Percentiles rank a stretch among this genome's conserved stretches.
These are phyloP conservation scores for Quercus dentata DNA, from an alignment of 306 rosid species.

Conservation along the genomic window DNA sequence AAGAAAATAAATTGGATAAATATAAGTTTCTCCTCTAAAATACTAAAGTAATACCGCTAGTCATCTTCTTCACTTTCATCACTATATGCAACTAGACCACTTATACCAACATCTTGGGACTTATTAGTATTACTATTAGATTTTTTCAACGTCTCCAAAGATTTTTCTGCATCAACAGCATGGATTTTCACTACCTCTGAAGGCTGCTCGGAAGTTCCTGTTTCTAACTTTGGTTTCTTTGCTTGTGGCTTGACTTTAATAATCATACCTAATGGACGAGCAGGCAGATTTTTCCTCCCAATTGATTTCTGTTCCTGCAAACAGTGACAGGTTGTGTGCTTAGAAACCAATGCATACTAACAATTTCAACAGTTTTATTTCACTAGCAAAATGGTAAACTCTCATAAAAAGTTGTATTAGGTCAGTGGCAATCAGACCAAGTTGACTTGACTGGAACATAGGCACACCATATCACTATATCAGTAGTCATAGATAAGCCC, in stretches of 20 bases:
- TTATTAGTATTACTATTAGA: constrained; percentile 28
- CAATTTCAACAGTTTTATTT: neutral
- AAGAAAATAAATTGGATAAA: neutral
- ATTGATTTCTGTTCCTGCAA: constrained; percentile 61
- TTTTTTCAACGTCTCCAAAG: constrained; percentile 24
- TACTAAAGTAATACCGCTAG: constrained; percentile 20
- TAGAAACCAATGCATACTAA: constrained; percentile 5
- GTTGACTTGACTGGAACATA: neutral
- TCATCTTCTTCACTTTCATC: constrained; percentile 78
- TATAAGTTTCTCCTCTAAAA: neutral
- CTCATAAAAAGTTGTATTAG: neutral
- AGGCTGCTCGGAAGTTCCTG: constrained; percentile 31
- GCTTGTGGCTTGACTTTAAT: constrained; percentile 77
- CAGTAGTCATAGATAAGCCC: too few species aligned
- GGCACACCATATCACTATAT: too few species aligned
- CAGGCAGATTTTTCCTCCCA: constrained; percentile 49
- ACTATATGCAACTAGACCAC: constrained; percentile 77
- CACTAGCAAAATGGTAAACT: neutral
- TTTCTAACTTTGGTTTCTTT: constrained; percentile 66
- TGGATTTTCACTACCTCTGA: constrained; percentile 14
- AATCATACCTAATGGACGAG: constrained; percentile 53
- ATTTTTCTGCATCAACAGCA: constrained; percentile 21
- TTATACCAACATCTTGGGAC: constrained; percentile 30
- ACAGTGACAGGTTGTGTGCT: constrained; percentile 7
- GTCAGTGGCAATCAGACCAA: neutral